These are phyloP conservation scores for Exophiala sp. DNA, from an alignment of 2,329 filamentous ascomycete species.

Conservation along the genomic window DNA sequence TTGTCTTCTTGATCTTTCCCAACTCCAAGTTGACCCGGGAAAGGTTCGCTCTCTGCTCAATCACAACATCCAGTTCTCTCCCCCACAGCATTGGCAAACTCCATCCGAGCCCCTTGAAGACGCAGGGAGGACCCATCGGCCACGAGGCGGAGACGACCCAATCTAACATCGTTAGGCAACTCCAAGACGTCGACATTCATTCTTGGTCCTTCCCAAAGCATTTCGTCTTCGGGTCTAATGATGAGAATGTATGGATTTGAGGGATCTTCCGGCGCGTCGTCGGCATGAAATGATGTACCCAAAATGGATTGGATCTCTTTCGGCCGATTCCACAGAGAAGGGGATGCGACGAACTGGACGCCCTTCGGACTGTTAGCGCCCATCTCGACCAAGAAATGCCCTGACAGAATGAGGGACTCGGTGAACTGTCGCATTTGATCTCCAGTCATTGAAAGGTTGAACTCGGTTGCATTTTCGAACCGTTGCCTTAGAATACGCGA, in stretches of 20 bases:
- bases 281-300: slow-evolving; percentile 67
- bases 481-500: slow-evolving; percentile 83
- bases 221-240: slow-evolving; percentile 69
- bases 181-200: slow-evolving; percentile 67
- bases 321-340: slow-evolving; percentile 65
- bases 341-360: slow-evolving; percentile 78
- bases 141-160: slow-evolving; percentile 78
- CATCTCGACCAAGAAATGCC: slow-evolving; percentile 75
- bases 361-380: slow-evolving; percentile 65
- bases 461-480: slow-evolving; percentile 95
- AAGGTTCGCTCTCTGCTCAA: slow-evolving; percentile 89
- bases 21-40: slow-evolving; percentile 85
- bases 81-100: slow-evolving; percentile 73
- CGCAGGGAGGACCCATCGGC: slow-evolving; percentile 78
- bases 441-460: slow-evolving; percentile 69
- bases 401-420: slow-evolving; percentile 70
- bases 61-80: slow-evolving; percentile 77
- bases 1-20: slow-evolving; percentile 89
- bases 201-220: slow-evolving; percentile 75
- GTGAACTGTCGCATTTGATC: slow-evolving; percentile 70
- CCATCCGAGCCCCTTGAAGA: slow-evolving; percentile 68
- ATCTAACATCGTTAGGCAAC: slow-evolving; percentile 75
- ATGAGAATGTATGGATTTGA: slow-evolving; percentile 80
- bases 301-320: slow-evolving; percentile 82
- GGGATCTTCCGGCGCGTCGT: slow-evolving; percentile 64